Evolutionary conservation across 192 early-diverging fungal genomes (phyloP).

Genomic region (Coemansia sp.): DNA sequence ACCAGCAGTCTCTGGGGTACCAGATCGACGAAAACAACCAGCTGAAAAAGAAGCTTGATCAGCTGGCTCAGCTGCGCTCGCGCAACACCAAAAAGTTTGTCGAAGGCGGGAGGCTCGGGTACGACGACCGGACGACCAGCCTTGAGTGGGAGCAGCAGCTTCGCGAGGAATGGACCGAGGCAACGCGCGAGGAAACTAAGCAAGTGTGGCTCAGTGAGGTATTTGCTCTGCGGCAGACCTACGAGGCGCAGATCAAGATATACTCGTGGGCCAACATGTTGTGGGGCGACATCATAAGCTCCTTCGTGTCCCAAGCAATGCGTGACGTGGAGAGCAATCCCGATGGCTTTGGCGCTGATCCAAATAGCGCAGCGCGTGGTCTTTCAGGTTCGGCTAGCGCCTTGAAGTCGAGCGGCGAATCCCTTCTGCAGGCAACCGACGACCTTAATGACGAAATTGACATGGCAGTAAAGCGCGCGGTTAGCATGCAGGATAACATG

Average conservation of each 20-base stretch:
- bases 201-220: constrained; percentile 1
- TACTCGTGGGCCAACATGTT: constrained; percentile 25
- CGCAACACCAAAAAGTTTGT: constrained; percentile 17
- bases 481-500: constrained; percentile 8
- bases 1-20: constrained; percentile 15
- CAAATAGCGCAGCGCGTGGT: background rate
- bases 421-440: constrained; percentile 20
- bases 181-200: constrained; percentile 6
- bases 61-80: constrained; percentile 11
- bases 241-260: constrained; percentile 34
- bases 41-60: constrained; percentile 10
- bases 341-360: background rate
- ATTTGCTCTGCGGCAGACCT: constrained; percentile 23
- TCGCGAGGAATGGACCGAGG: constrained; percentile 21
- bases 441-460: constrained; percentile 29
- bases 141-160: constrained; percentile 28
- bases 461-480: constrained; percentile 14
- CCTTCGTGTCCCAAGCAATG: constrained; percentile 3
- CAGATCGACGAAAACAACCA: constrained; percentile 26
- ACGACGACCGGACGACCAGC: constrained; percentile 12
- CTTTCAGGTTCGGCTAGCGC: background rate
- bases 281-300: constrained; percentile 28
- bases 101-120: background rate
- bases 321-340: background rate
- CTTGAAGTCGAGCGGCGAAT: constrained; percentile 2